These are phyloP conservation scores for Talaromyces sp. DNA, from an alignment of 2,329 filamentous ascomycete genomes.

Conservation along the genomic window DNA sequence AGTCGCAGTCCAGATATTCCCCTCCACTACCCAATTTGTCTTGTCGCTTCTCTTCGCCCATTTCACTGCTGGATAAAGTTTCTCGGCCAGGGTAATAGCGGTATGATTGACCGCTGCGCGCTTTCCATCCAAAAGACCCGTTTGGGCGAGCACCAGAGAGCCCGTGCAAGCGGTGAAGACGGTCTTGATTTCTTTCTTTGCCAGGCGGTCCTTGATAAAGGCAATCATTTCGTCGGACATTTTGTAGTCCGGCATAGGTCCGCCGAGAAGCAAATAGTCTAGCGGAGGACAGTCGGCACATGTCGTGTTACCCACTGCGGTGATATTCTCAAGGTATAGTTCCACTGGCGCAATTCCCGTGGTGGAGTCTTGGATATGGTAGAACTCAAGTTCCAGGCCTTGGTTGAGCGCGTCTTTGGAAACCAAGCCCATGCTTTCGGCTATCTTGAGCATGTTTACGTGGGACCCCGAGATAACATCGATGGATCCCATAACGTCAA, in stretches of 20 bases:
- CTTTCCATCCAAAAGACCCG: slow-evolving; percentile 9
- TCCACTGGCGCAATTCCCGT: background rate
- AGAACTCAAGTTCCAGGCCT: slow-evolving; percentile 3
- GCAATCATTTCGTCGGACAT: slow-evolving; percentile 2
- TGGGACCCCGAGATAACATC: background rate
- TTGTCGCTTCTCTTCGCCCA: background rate
- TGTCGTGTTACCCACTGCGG: slow-evolving; percentile 2
- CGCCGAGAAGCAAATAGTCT: slow-evolving; percentile 7
- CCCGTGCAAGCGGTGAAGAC: slow-evolving; percentile 11
- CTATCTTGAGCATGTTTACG: background rate
- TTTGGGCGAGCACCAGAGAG: slow-evolving; percentile 7
- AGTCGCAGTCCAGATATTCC: slow-evolving; percentile 7
- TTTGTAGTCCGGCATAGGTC: slow-evolving; percentile 1
- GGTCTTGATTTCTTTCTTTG: slow-evolving; percentile 8
- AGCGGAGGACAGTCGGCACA: slow-evolving; percentile 4
- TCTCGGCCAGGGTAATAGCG: background rate
- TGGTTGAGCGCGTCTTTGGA: background rate
- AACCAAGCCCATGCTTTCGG: background rate
- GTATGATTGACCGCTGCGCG: slow-evolving; percentile 2
- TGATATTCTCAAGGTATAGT: slow-evolving; percentile 6
- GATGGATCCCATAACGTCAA: slow-evolving; percentile 9
- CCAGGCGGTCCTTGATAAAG: slow-evolving; percentile 5
- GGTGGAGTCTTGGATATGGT: slow-evolving; percentile 5
- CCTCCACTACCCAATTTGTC: slow-evolving; percentile 8
- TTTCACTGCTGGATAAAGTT: slow-evolving; percentile 6